Evolutionary conservation across 345 rosid species (phyloP).

Genomic region (Orychophragmus violaceus): DNA sequence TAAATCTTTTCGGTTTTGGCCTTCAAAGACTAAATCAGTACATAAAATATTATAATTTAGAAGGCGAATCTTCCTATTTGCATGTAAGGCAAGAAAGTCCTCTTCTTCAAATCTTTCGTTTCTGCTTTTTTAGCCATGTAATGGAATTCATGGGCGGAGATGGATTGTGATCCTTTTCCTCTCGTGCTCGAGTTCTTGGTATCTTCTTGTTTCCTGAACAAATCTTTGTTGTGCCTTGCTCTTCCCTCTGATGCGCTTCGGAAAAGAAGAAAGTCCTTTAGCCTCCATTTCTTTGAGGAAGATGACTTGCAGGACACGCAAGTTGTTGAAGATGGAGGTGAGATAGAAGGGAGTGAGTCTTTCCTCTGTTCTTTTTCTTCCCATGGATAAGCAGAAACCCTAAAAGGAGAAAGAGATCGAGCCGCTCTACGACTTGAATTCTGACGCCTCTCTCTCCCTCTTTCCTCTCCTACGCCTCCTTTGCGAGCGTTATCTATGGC

Average conservation of each 20-base stretch:
- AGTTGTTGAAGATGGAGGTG: constrained; percentile 29
- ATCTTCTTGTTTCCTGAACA: constrained; percentile 57
- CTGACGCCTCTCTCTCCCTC: constrained; percentile 51
- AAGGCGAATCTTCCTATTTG: constrained; percentile 79
- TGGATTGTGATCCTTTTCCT: constrained; percentile 27
- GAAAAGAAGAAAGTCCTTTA: constrained; percentile 67
- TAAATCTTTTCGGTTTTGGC: background rate
- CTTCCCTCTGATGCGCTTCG: constrained; percentile 91
- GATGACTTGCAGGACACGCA: constrained; percentile 29
- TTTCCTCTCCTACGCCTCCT: constrained; percentile 29
- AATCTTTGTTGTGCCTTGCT: constrained; percentile 42
- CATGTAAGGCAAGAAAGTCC: constrained; percentile 84
- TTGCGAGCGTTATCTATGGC: constrained; percentile 35
- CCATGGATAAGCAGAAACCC: constrained; percentile 77
- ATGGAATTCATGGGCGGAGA: constrained; percentile 86
- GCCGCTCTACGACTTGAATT: constrained; percentile 46
- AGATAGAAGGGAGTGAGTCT: constrained; percentile 3
- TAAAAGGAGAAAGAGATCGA: constrained; percentile 68
- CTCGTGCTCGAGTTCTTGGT: constrained; percentile 45
- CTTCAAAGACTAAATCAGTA: background rate
- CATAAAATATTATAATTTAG: background rate
- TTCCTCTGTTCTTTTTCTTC: constrained; percentile 45
- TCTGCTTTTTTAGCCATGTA: constrained; percentile 76
- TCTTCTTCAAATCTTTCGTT: constrained; percentile 68
- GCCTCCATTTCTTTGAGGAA: constrained; percentile 72